A percentile compares a stretch with the other conserved stretches of the same genome.
Conservation (phyloP, 225 moss, liverwort and hornwort genomes). For the Takakia lepidozioides region DNA sequence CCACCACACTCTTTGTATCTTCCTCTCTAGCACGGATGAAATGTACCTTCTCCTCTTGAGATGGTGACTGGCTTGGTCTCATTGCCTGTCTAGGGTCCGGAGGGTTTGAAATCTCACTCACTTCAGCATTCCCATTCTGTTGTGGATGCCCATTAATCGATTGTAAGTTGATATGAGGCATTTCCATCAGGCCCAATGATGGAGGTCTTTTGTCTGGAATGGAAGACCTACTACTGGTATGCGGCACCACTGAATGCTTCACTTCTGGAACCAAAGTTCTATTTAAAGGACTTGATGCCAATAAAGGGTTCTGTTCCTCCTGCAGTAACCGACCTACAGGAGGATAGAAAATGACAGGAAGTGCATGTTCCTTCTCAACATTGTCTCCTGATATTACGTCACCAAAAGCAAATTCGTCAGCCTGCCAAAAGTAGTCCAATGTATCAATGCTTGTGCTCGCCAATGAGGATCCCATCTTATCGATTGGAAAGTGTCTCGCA, state of each 20-base stretch:
- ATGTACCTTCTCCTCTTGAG: conserved; percentile 25
- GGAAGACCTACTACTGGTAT: conserved; percentile 9
- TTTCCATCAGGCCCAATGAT: conserved; percentile 23
- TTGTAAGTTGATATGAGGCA: conserved; percentile 16
- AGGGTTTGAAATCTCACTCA: conserved; percentile 21
- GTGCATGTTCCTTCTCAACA: conserved; percentile 33
- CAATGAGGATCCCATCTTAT: conserved; percentile 32
- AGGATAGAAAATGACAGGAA: conserved; percentile 14
- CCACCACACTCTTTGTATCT: conserved; percentile 19
- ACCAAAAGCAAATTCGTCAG: conserved; percentile 35
- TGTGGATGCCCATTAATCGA: conserved; percentile 16
- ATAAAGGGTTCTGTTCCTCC: conserved; percentile 30
- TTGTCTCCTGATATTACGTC: conserved; percentile 29
- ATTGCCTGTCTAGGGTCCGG: conserved; percentile 21
- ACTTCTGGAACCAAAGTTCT: conserved; percentile 22
- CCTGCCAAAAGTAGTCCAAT: conserved; percentile 31
- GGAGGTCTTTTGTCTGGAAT: conserved; percentile 28
- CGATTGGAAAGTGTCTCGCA: conserved; percentile 14
- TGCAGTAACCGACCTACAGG: conserved; percentile 24
- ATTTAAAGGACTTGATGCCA: conserved; percentile 29
- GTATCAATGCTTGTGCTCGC: conserved; percentile 37
- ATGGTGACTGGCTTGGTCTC: conserved; percentile 20
- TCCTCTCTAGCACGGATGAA: conserved; percentile 8
- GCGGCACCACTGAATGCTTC: conserved; percentile 28
- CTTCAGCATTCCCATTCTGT: conserved; percentile 15